Conservation (phyloP, 768 basidiomycete genomes). For the Austroboletus eburneus region DNA sequence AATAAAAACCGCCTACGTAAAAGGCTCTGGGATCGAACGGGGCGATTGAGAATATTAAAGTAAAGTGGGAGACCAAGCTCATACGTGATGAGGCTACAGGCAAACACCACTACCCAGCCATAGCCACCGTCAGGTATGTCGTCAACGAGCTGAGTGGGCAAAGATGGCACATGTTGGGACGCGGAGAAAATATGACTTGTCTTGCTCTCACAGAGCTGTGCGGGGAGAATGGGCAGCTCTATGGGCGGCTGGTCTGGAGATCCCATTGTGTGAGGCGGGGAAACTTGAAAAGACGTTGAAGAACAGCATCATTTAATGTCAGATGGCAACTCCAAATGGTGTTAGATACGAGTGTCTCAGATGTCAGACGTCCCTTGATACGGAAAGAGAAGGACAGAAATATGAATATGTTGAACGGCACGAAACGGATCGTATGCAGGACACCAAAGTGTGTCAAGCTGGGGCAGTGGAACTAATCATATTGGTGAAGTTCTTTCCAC, state of each 20-base stretch:
- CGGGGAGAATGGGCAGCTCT: background rate
- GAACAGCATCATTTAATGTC: background rate
- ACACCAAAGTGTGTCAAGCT: no score
- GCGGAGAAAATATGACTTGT: background rate
- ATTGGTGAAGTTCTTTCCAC: conserved; percentile 56
- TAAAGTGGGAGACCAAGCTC: conserved; percentile 1
- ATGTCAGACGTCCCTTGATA: background rate
- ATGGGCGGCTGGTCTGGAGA: background rate
- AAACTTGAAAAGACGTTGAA: no score
- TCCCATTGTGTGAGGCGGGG: background rate
- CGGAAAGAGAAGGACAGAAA: background rate
- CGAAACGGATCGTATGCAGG: background rate
- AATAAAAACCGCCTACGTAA: conserved; percentile 25
- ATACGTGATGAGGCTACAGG: conserved; percentile 27
- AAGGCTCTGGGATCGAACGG: conserved; percentile 18
- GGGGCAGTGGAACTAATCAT: conserved; percentile 24
- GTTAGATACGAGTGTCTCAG: conserved; percentile 3
- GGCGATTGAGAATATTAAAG: background rate
- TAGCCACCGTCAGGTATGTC: conserved; percentile 30
- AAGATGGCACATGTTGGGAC: background rate
- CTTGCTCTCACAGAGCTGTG: background rate
- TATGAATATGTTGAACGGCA: background rate
- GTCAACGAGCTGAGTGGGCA: background rate
- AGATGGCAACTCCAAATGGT: background rate
- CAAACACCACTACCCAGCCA: conserved; percentile 30